A percentile compares a stretch with the other conserved stretches of the same genome.
Evolutionary conservation across 352 stramenopile genomes (phyloP).

Genomic region (Globisporangium polare): DNA sequence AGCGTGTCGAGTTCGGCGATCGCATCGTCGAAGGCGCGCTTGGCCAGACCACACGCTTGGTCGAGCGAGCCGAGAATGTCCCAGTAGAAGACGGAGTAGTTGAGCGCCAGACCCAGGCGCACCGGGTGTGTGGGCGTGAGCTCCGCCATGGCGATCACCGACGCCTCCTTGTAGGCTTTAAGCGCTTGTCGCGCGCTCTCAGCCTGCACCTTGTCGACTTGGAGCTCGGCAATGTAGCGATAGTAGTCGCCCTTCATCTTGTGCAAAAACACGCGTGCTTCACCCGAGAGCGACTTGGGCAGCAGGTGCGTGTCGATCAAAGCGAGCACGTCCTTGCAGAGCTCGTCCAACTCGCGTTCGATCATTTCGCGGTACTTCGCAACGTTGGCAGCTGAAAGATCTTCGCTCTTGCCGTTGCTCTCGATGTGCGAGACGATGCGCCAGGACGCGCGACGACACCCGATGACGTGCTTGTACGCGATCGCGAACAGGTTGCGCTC

Average conservation of each 20-base stretch:
- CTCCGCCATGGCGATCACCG: slow-evolving; percentile 37
- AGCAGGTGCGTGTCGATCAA: too few species aligned
- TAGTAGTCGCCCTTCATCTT: slow-evolving; percentile 99
- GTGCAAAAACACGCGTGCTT: slow-evolving; percentile 99
- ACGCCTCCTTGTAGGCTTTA: slow-evolving; percentile 91
- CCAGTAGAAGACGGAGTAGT: slow-evolving; percentile 99
- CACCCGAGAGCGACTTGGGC: slow-evolving; percentile 97
- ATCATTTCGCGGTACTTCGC: too few species aligned
- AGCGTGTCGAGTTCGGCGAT: slow-evolving; percentile 99
- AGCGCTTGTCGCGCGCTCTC: slow-evolving; percentile 85
- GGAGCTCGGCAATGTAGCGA: slow-evolving; percentile 98
- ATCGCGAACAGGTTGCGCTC: too few species aligned
- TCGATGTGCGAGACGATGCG: too few species aligned
- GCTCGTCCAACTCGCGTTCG: too few species aligned
- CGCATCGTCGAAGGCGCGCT: slow-evolving; percentile 98
- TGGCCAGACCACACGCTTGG: slow-evolving; percentile 90
- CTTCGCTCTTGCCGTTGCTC: too few species aligned
- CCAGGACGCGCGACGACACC: too few species aligned
- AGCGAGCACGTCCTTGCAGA: too few species aligned
- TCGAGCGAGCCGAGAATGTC: slow-evolving; percentile 98
- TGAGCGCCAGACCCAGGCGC: slow-evolving; percentile 97
- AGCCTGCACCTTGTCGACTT: slow-evolving; percentile 95
- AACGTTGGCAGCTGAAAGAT: too few species aligned
- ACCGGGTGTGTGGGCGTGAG: slow-evolving; percentile 91
- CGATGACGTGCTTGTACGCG: too few species aligned